A percentile compares a stretch with the other conserved stretches of the same genome.
These are phyloP conservation scores for Furcasterigmium furcatum DNA, from an alignment of 2,329 filamentous ascomycete genomes.

Conservation along the genomic window DNA sequence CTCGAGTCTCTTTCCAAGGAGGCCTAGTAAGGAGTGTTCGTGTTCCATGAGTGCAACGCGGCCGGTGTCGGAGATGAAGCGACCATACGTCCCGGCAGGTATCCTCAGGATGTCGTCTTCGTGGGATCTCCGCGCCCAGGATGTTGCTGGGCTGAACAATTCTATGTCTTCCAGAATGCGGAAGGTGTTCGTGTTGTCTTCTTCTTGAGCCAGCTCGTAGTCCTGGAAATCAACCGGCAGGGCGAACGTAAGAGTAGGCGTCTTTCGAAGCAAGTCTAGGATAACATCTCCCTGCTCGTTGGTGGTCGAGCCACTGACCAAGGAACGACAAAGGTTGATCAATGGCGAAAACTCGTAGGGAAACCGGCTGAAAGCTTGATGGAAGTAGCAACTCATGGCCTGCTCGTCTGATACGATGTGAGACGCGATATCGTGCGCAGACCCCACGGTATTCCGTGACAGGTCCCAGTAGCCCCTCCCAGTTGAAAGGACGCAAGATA, in stretches of 20 bases:
- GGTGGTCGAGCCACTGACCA: slow-evolving; percentile 39
- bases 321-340: slow-evolving; percentile 64
- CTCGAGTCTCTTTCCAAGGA: slow-evolving; percentile 74
- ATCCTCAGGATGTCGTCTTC: slow-evolving; percentile 57
- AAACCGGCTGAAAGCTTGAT: slow-evolving; percentile 71
- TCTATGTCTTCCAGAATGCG: slow-evolving; percentile 61
- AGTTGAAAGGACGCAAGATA: slow-evolving; percentile 61
- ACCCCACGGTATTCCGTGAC: slow-evolving; percentile 25
- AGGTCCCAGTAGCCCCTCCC: slow-evolving; percentile 52
- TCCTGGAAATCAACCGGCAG: slow-evolving; percentile 69
- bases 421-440: slow-evolving; percentile 7
- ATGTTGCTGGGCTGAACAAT: slow-evolving; percentile 52
- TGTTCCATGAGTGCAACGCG: slow-evolving; percentile 76
- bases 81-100: slow-evolving; percentile 62
- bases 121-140: slow-evolving; percentile 38
- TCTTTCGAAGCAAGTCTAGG: slow-evolving; percentile 62
- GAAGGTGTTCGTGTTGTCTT: slow-evolving; percentile 81
- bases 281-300: slow-evolving; percentile 46
- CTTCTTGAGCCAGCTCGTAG: slow-evolving; percentile 78
- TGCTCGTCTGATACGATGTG: slow-evolving; percentile 12
- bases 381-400: slow-evolving; percentile 58
- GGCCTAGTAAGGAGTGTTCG: slow-evolving; percentile 73
- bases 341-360: slow-evolving; percentile 84
- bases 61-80: slow-evolving; percentile 74
- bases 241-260: slow-evolving; percentile 72